Percentiles rank a stretch among this genome's conserved stretches.
Conservation (phyloP, 768 basidiomycete species). For the Tulasnella sp. region DNA sequence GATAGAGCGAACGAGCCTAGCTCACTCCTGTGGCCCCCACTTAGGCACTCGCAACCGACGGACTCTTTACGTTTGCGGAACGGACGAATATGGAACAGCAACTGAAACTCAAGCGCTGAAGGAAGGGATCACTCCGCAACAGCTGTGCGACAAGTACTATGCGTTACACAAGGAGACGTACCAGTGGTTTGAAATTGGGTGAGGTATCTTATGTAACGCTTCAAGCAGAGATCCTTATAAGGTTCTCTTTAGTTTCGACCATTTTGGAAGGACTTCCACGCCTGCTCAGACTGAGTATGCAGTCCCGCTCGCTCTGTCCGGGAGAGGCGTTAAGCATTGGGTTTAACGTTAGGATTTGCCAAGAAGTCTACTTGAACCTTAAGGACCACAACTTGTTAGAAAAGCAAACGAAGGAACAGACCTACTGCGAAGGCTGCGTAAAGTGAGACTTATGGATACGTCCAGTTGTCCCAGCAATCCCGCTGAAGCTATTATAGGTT, state of each 20-base stretch:
- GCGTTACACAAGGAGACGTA: conserved; percentile 89
- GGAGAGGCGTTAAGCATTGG: not conserved
- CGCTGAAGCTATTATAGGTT: conserved; percentile 56
- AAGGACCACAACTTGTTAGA: conserved; percentile 75
- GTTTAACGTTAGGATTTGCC: conserved; percentile 67
- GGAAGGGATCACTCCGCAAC: conserved; percentile 75
- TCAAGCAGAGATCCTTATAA: not conserved
- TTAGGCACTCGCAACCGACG: conserved; percentile 76
- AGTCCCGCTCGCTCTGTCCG: not conserved
- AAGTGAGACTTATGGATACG: conserved; percentile 55
- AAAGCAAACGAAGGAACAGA: conserved; percentile 87
- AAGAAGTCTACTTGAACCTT: conserved; percentile 85
- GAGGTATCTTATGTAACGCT: conserved; percentile 38
- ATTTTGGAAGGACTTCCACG: conserved; percentile 94
- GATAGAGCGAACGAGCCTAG: no score
- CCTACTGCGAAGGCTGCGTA: conserved; percentile 89
- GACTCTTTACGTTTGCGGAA: conserved; percentile 95
- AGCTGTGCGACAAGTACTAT: conserved; percentile 91
- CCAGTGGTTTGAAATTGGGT: conserved; percentile 97
- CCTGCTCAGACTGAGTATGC: conserved; percentile 83
- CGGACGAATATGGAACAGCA: conserved; percentile 99
- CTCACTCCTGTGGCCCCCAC: not conserved
- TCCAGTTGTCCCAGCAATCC: not conserved
- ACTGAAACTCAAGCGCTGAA: conserved; percentile 97
- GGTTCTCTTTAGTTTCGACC: conserved; percentile 73